Evolutionary conservation across 169 alveolate genomes (phyloP).

Genomic region (Pseudocohnilembus persalinus): DNA sequence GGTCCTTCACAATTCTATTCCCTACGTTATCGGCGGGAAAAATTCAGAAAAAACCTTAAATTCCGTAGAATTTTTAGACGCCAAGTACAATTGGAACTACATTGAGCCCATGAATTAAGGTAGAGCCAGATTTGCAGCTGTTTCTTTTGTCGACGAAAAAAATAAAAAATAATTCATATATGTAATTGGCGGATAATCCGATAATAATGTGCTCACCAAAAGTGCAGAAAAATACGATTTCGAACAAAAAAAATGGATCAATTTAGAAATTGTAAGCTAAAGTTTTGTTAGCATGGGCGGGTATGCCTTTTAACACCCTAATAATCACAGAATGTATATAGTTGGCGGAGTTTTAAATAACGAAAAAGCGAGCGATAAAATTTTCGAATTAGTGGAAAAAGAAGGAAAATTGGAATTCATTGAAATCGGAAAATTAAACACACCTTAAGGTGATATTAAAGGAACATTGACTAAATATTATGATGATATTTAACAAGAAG

Average conservation of each 20-base stretch:
- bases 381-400: not conserved
- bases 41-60: not conserved
- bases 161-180: too few relatives aligned
- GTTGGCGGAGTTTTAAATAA: not conserved
- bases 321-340: too few relatives aligned
- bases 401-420: not conserved
- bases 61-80: not conserved
- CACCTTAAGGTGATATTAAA: too few relatives aligned
- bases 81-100: not conserved
- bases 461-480: too few relatives aligned
- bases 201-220: not conserved
- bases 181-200: not conserved
- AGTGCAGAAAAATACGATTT: not conserved
- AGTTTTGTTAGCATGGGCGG: not conserved
- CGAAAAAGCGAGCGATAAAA: not conserved
- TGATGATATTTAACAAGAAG: too few relatives aligned
- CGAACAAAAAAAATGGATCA: not conserved
- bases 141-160: not conserved
- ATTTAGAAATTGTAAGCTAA: not conserved
- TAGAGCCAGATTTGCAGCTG: not conserved
- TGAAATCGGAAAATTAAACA: not conserved
- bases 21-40: not conserved
- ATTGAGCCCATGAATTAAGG: not conserved
- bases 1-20: not conserved
- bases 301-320: not conserved